Evolutionary conservation across 163 green algal species (phyloP).

Genomic region (Chlamydomonas reinhardtii): DNA sequence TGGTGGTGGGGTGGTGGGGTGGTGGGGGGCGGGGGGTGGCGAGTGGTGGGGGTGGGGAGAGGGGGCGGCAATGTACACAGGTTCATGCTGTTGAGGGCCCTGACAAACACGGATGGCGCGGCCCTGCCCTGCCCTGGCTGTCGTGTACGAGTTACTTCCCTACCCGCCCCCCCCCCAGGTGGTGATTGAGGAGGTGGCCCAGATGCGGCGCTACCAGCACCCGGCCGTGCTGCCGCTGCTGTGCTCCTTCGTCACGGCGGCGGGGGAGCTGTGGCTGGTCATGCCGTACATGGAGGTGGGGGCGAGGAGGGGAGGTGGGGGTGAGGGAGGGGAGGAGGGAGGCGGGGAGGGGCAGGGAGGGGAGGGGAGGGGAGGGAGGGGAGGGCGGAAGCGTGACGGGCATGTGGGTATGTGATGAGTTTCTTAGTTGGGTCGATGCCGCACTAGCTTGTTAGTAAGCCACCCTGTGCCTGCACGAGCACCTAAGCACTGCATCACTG

Average conservation of each 20-base stretch:
- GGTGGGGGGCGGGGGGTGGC: background rate
- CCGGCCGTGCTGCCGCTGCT: constrained; percentile 91
- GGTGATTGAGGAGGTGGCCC: constrained; percentile 88
- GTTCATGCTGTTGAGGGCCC: too few relatives aligned
- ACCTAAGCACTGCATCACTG: too few relatives aligned
- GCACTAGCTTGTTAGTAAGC: too few relatives aligned
- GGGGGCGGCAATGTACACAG: too few relatives aligned
- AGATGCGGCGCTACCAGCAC: constrained; percentile 89
- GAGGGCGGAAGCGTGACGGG: background rate
- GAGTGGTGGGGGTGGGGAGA: background rate
- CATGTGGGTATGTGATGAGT: too few relatives aligned
- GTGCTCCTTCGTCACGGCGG: constrained; percentile 85
- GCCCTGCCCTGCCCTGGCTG: too few relatives aligned
- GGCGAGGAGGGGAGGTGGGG: background rate
- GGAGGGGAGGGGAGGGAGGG: background rate
- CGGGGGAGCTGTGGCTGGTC: constrained; percentile 94
- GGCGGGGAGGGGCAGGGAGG: too few relatives aligned
- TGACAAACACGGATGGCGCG: too few relatives aligned
- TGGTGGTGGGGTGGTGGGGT: background rate
- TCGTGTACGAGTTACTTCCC: too few relatives aligned
- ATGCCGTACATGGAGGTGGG: constrained; percentile 91
- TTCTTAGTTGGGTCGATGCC: too few relatives aligned
- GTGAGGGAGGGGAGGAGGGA: background rate
- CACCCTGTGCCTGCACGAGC: too few relatives aligned
- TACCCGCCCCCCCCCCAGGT: constrained; percentile 59